Conservation (phyloP, 148 eudicot genomes). For the Vaccinium darrowii region DNA sequence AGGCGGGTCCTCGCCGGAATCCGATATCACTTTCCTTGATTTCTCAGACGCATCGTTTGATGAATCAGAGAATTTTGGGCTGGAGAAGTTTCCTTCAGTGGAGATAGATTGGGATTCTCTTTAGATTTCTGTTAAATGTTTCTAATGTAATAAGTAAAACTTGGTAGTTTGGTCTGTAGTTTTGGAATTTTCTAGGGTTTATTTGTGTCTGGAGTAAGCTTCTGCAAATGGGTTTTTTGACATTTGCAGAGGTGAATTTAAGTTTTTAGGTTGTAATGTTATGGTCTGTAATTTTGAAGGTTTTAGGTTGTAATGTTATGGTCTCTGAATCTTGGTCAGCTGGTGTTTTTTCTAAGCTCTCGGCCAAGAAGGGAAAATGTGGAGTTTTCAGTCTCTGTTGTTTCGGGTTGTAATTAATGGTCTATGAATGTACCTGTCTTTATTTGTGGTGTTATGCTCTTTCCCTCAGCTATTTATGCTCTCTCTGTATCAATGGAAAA, state of each 20-base stretch:
- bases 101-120: constrained; percentile 60
- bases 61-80: constrained; percentile 35
- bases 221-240: constrained; percentile 53
- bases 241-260: constrained; percentile 39
- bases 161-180: neutral
- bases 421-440: neutral
- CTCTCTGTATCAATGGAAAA: too few relatives aligned
- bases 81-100: constrained; percentile 53
- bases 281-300: neutral
- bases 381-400: neutral
- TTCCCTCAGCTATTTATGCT: too few relatives aligned
- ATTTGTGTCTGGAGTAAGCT: constrained; percentile 9
- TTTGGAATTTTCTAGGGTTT: neutral
- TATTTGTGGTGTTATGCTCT: too few relatives aligned
- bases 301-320: constrained; percentile 3
- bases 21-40: constrained; percentile 36
- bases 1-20: constrained; percentile 34
- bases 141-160: neutral
- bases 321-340: constrained; percentile 25
- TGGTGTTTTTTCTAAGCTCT: constrained; percentile 29
- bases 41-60: constrained; percentile 31
- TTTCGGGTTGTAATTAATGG: neutral
- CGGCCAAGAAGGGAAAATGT: constrained; percentile 14
- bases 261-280: neutral
- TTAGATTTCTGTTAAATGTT: neutral